Evolutionary conservation across 257 asterid genomes (phyloP).

Genomic region (Apocynum venetum): DNA sequence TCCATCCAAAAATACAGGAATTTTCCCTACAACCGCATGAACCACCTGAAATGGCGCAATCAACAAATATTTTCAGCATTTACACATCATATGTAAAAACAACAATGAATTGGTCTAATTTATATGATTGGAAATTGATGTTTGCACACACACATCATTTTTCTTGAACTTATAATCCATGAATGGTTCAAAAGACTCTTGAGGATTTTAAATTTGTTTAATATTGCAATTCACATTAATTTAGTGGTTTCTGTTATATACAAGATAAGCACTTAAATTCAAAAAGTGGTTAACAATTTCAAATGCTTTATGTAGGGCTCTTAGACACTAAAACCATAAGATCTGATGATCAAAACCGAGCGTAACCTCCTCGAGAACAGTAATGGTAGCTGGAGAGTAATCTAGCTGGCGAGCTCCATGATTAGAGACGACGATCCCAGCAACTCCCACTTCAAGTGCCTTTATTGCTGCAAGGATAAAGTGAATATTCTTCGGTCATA

Average conservation of each 20-base stretch:
- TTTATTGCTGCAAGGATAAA: slow-evolving; percentile 36
- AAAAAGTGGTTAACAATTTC: not conserved
- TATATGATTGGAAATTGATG: too few species aligned
- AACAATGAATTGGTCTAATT: too few species aligned
- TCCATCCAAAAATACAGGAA: slow-evolving; percentile 61
- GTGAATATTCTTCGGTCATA: not conserved
- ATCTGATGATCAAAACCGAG: not conserved
- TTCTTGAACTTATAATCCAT: too few species aligned
- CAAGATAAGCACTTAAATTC: too few species aligned
- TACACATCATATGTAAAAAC: too few species aligned
- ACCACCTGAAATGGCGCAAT: slow-evolving; percentile 37
- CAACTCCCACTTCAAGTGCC: slow-evolving; percentile 58
- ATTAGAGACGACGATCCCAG: slow-evolving; percentile 55
- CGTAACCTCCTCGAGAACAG: slow-evolving; percentile 63
- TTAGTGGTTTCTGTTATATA: too few species aligned
- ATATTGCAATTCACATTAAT: too few species aligned
- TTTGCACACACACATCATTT: too few species aligned
- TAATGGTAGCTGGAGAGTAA: slow-evolving; percentile 52
- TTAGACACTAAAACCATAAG: not conserved
- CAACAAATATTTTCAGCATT: not conserved
- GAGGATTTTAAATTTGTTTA: too few species aligned
- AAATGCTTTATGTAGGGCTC: not conserved
- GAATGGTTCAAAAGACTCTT: too few species aligned
- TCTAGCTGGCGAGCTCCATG: slow-evolving; percentile 73
- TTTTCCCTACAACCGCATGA: slow-evolving; percentile 49